Evolutionary conservation across 441 rosid species (phyloP).

Genomic region (Croton setiger): DNA sequence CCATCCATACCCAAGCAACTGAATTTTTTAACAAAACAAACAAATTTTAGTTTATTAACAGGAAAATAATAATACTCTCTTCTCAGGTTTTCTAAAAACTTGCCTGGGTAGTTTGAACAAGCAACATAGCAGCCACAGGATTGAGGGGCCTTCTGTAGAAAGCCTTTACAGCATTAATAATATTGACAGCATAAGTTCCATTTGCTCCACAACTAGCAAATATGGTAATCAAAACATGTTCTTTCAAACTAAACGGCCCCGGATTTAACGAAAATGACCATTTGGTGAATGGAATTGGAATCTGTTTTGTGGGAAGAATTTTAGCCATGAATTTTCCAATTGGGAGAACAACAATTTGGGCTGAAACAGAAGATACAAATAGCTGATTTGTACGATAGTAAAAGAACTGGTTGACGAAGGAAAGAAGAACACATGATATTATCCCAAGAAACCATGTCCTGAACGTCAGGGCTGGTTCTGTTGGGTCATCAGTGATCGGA

Average conservation of each 20-base stretch:
- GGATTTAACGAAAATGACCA: constrained; percentile 70
- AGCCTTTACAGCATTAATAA: constrained; percentile 56
- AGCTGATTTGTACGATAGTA: constrained; percentile 56
- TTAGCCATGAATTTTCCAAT: constrained; percentile 74
- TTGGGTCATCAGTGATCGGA: constrained; percentile 71
- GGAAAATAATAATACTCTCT: too few relatives aligned
- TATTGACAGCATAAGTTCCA: constrained; percentile 53
- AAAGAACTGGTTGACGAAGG: constrained; percentile 69
- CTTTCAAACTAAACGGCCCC: constrained; percentile 72
- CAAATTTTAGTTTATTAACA: too few relatives aligned
- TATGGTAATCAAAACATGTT: constrained; percentile 68
- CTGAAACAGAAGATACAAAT: constrained; percentile 42
- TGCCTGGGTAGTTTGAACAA: constrained; percentile 82
- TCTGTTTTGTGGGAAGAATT: constrained; percentile 37
- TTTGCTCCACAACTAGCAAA: constrained; percentile 63
- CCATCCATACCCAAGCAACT: constrained; percentile 91
- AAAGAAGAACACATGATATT: constrained; percentile 42
- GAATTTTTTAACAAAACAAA: background rate
- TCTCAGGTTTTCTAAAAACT: background rate
- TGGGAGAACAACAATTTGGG: constrained; percentile 66
- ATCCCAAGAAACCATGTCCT: constrained; percentile 76
- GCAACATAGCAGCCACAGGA: constrained; percentile 53
- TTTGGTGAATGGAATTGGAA: constrained; percentile 39
- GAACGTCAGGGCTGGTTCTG: constrained; percentile 51
- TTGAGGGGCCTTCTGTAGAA: constrained; percentile 50